These are phyloP conservation scores for Rhamnella rubrinervis DNA, from an alignment of 331 rosid species.

Conservation along the genomic window DNA sequence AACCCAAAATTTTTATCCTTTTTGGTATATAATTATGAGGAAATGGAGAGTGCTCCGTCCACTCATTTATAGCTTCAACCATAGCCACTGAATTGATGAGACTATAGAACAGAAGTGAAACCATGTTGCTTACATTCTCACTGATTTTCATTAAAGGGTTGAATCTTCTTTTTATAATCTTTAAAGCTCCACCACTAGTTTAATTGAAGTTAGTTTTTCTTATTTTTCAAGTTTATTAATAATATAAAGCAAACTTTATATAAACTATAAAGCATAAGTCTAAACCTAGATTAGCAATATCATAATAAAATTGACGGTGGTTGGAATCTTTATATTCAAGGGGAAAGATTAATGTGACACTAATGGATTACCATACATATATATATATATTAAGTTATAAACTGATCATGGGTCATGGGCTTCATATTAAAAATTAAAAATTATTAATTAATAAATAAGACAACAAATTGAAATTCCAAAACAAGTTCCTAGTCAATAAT, in stretches of 20 bases:
- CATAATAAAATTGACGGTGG: too few relatives aligned
- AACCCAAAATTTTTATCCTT: neutral
- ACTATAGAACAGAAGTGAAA: neutral
- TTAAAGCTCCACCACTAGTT: slow-evolving; percentile 3
- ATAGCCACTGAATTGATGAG: slow-evolving; percentile 8
- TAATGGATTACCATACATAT: too few relatives aligned
- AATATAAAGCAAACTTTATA: neutral
- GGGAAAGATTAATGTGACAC: too few relatives aligned
- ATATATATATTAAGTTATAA: too few relatives aligned
- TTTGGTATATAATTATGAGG: neutral
- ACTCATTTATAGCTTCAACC: slow-evolving; percentile 17
- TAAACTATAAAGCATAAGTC: neutral
- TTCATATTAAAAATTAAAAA: too few relatives aligned
- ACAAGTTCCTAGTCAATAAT: too few relatives aligned
- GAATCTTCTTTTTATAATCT: neutral
- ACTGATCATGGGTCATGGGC: too few relatives aligned
- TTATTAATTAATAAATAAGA: too few relatives aligned
- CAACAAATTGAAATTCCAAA: too few relatives aligned
- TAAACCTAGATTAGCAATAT: too few relatives aligned
- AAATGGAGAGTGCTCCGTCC: slow-evolving; percentile 15
- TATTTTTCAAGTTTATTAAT: too few relatives aligned
- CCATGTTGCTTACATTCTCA: neutral
- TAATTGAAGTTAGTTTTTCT: neutral
- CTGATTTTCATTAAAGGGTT: neutral
- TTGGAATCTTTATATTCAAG: too few relatives aligned